Evolutionary conservation across 2,329 filamentous ascomycete genomes (phyloP), one percentile per base, ranked within the genome.

Genomic region (Colletotrichum tamarilloi): DNA sequence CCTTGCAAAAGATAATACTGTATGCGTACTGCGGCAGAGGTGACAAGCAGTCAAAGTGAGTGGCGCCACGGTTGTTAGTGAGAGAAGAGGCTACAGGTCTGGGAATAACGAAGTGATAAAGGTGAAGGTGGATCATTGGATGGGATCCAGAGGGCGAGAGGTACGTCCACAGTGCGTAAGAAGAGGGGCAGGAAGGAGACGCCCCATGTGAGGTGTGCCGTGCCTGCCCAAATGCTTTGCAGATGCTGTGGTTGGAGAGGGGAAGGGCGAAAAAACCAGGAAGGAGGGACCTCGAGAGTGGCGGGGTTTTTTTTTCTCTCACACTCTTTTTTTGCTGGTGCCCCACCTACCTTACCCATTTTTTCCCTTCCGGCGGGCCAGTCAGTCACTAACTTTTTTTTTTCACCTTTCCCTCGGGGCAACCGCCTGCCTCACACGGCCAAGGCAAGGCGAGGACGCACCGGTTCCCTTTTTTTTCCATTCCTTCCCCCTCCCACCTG

Each of bases 221-320:
- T 49, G 42, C 42, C 59, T 30, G 26, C 26, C 35, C 22, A 42
- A 52, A 49, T 35, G 65, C 30, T 68, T 67, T 68, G 49, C 65
- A 63, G 35, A 24, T 24, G 67, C 53, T 32, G 24, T 69, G 58
- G 49, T 55, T 69, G 30, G 30, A 28, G 49, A 32, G 58, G 58
- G 30, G 35, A 19, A 52, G 30, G 35, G 42, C 38, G 38, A 46
- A 57, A 38, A 22, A 58, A 70, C 35, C 62, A 67, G 38, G 32
- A 67, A 67, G n/a, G 55, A 49, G 42, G 42, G 42, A 22, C 42
- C 42, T 49, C 19, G 42, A n/a, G 3, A 46, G 72, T 74, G 72
- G 72, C 72, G 72, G 72, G 68, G 62, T 78, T 80, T 78, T 78
- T 76, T 73, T 72, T 49, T 46, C 16, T 46, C 42, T 49, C 42